These are phyloP conservation scores for Aspergillus bridgeri DNA, from an alignment of 495 filamentous ascomycete genomes.

Conservation along the genomic window DNA sequence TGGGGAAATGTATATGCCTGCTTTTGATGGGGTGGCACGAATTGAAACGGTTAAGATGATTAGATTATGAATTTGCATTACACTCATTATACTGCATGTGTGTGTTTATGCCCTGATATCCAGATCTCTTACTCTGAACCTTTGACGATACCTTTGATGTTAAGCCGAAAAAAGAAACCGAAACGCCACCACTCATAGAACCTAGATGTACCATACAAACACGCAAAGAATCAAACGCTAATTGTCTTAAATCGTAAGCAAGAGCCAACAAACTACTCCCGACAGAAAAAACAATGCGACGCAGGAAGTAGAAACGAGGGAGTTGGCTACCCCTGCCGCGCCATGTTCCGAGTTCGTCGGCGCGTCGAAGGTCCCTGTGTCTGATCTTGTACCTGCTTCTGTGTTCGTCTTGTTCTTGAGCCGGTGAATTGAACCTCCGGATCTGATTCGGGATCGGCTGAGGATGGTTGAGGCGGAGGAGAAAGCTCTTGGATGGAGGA, in stretches of 20 bases:
- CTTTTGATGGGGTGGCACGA: too few relatives aligned
- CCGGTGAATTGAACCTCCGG: background rate
- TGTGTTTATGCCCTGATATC: background rate
- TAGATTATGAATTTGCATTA: too few relatives aligned
- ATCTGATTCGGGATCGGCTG: background rate
- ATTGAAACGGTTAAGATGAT: too few relatives aligned
- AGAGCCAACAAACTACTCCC: background rate
- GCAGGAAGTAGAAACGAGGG: too few relatives aligned
- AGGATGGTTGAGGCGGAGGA: slow-evolving; percentile 5
- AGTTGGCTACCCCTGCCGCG: background rate
- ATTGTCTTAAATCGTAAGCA: background rate
- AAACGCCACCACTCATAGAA: background rate
- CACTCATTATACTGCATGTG: too few relatives aligned
- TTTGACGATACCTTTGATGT: background rate
- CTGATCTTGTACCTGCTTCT: slow-evolving; percentile 8
- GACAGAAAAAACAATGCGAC: too few relatives aligned
- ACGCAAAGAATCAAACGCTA: background rate
- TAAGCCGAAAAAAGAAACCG: background rate
- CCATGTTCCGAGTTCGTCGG: slow-evolving; percentile 23
- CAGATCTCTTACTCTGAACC: background rate
- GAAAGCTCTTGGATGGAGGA: slow-evolving; percentile 8
- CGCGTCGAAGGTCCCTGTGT: slow-evolving; percentile 20
- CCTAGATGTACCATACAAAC: background rate
- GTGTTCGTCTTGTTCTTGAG: background rate
- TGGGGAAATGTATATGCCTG: too few relatives aligned